phyloP scores from a whole-genome alignment of 2,329 filamentous ascomycete species.

The Chaetomiaceae sp. region DNA sequence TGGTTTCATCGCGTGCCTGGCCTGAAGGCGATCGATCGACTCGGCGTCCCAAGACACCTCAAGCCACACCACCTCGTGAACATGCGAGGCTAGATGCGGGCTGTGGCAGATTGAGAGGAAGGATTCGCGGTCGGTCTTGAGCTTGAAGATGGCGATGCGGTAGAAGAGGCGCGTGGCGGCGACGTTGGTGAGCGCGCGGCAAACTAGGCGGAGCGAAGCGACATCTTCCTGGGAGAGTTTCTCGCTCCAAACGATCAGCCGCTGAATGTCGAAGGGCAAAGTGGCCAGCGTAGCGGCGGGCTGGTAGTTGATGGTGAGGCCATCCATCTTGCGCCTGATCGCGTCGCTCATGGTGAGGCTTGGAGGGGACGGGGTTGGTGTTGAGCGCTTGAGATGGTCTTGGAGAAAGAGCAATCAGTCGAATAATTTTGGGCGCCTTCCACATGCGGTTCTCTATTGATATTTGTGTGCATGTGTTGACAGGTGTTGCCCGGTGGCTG shows the following conservation, averaged over 20 bases:
- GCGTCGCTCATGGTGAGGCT: too few relatives aligned
- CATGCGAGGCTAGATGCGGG: conserved; percentile 10
- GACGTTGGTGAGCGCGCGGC: background rate
- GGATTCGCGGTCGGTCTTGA: conserved; percentile 4
- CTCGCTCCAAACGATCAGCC: conserved; percentile 1
- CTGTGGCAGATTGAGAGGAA: conserved; percentile 15
- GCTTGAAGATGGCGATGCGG: conserved; percentile 16
- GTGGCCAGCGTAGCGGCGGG: background rate
- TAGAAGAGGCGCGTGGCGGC: conserved; percentile 10
- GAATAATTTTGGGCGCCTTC: too few relatives aligned
- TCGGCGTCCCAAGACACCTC: conserved; percentile 3
- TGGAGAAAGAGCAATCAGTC: too few relatives aligned
- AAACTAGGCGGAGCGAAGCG: background rate
- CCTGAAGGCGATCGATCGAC: background rate
- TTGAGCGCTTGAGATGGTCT: too few relatives aligned
- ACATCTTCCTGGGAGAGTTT: background rate
- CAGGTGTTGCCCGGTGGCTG: too few relatives aligned
- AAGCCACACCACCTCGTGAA: conserved; percentile 13
- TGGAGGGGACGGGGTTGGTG: too few relatives aligned
- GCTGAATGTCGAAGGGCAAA: background rate
- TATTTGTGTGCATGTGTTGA: too few relatives aligned
- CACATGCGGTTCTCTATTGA: too few relatives aligned
- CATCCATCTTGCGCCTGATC: too few relatives aligned
- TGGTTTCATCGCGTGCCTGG: too few relatives aligned
- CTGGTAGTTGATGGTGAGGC: background rate